Conservation (phyloP, 768 basidiomycete species). For the Lyophyllum decastes region DNA sequence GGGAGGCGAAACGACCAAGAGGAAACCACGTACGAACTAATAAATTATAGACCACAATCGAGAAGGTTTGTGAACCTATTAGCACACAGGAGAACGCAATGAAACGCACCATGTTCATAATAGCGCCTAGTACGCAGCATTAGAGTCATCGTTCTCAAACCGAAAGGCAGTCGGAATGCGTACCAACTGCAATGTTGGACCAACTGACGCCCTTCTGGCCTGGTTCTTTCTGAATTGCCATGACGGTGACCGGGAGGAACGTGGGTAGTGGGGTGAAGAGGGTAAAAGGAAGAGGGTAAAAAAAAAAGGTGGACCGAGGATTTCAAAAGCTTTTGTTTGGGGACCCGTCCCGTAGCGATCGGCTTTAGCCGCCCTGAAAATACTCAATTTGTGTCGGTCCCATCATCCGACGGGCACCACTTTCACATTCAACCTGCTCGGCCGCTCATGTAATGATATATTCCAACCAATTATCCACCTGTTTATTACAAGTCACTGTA, state of each 20-base stretch:
- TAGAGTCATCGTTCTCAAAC: conserved; percentile 20
- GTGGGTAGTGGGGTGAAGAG: conserved; percentile 23
- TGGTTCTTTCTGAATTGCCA: conserved; percentile 85
- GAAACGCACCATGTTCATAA: conserved; percentile 93
- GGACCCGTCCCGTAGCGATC: conserved; percentile 26
- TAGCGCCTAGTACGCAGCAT: conserved; percentile 60
- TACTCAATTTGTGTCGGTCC: not conserved
- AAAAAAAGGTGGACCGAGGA: conserved; percentile 8
- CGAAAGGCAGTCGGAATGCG: conserved; percentile 28
- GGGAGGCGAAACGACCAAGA: not conserved
- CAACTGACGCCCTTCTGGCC: conserved; percentile 91
- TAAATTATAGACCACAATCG: conserved; percentile 2
- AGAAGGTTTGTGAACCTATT: not conserved
- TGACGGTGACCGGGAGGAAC: conserved; percentile 32
- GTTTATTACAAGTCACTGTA: not conserved
- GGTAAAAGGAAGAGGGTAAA: conserved; percentile 19
- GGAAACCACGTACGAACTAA: conserved; percentile 53
- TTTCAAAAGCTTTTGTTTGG: conserved; percentile 19
- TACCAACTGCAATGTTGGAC: conserved; percentile 95
- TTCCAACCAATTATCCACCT: not conserved
- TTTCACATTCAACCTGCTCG: conserved; percentile 12
- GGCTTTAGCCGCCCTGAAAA: conserved; percentile 29
- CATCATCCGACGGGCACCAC: not conserved
- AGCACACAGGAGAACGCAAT: not conserved
- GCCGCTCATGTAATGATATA: not conserved